These are phyloP conservation scores for Notholithocarpus densiflorus DNA, from an alignment of 306 rosid genomes.

Conservation along the genomic window DNA sequence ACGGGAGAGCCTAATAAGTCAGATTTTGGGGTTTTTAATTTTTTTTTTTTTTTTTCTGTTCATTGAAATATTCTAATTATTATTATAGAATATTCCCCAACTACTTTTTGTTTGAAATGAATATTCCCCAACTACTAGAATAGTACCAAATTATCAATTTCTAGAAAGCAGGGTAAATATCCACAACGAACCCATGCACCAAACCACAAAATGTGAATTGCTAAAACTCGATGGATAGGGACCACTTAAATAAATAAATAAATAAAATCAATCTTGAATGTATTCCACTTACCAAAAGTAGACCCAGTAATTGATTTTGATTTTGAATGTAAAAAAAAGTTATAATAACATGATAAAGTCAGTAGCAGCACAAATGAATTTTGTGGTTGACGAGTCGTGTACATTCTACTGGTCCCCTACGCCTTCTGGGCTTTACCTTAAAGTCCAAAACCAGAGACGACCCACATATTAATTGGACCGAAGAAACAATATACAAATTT, in stretches of 20 bases:
- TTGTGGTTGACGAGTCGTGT: not conserved
- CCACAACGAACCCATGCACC: not conserved
- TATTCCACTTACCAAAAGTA: not conserved
- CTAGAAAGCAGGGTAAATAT: not conserved
- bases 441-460: not conserved
- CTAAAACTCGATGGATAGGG: not conserved
- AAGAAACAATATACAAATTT: not conserved
- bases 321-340: not conserved
- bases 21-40: no score
- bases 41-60: no score
- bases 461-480: not conserved
- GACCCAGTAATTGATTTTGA: no score
- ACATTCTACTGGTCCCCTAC: not conserved
- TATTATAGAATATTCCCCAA: no score
- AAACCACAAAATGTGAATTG: not conserved
- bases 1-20: no score
- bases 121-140: no score
- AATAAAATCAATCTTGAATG: not conserved
- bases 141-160: not conserved
- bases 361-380: not conserved
- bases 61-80: no score
- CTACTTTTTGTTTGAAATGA: no score
- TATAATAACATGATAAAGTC: not conserved
- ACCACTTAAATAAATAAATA: not conserved
- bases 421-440: not conserved